Evolutionary conservation across 2,329 filamentous ascomycete genomes (phyloP).

Genomic region (Alternaria viburni): DNA sequence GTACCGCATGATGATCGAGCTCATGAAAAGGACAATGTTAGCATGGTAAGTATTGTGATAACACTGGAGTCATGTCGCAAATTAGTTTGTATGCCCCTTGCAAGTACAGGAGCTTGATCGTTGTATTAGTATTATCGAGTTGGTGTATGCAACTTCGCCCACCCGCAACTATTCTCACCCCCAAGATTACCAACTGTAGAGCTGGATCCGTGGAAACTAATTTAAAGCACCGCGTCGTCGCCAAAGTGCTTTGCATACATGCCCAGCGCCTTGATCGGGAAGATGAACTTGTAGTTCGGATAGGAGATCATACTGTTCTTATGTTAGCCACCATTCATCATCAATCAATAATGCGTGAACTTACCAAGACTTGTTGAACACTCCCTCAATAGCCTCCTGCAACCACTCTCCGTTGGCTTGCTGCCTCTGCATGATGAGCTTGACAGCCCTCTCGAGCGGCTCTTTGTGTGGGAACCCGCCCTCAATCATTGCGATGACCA

Average conservation of each 20-base stretch:
- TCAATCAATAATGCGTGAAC: constrained; percentile 36
- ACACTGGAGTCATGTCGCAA: neutral
- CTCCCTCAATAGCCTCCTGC: constrained; percentile 94
- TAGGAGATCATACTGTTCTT: constrained; percentile 87
- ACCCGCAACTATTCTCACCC: neutral
- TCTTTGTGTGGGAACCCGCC: constrained; percentile 79
- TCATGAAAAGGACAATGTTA: neutral
- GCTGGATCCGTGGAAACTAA: too few species aligned
- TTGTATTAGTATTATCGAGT: neutral
- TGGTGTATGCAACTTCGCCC: neutral
- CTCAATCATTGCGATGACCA: constrained; percentile 79
- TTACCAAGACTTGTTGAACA: constrained; percentile 96
- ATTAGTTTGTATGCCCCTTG: neutral
- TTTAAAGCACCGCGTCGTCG: constrained; percentile 30
- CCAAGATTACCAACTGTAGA: neutral
- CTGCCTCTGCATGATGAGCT: constrained; percentile 84
- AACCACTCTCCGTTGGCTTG: constrained; percentile 90
- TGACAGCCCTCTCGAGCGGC: constrained; percentile 75
- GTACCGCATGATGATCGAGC: neutral
- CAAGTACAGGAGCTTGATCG: neutral
- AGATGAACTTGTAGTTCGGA: constrained; percentile 98
- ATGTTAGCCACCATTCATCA: constrained; percentile 11
- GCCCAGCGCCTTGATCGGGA: constrained; percentile 90
- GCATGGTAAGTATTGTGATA: neutral
- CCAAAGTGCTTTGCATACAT: constrained; percentile 70